Evolutionary conservation across 2,329 filamentous ascomycete species (phyloP).

Genomic region (Cryphonectria naterciae): DNA sequence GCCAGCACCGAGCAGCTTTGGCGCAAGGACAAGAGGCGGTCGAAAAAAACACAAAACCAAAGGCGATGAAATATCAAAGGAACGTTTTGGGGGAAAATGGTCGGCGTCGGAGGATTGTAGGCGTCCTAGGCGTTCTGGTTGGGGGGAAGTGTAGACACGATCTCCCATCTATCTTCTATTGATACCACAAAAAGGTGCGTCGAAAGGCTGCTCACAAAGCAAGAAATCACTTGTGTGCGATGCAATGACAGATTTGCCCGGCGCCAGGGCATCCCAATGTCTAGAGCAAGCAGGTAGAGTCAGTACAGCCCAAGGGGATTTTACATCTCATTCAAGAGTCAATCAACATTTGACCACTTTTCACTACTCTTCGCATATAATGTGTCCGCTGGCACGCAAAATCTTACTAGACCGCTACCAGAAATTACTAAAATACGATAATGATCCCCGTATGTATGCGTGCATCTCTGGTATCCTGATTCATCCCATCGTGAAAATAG

Average conservation of each 20-base stretch:
- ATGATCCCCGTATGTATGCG: background rate
- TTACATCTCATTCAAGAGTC: background rate
- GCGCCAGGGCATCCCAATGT: background rate
- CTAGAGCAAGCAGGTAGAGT: background rate
- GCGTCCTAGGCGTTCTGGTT: background rate
- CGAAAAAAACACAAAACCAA: background rate
- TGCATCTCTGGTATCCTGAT: constrained; percentile 15
- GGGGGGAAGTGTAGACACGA: background rate
- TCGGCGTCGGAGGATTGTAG: background rate
- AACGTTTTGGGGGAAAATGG: no score
- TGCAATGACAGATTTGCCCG: background rate
- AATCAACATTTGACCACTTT: background rate
- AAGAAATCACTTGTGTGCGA: background rate
- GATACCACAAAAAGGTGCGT: background rate
- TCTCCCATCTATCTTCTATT: background rate
- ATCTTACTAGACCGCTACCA: background rate
- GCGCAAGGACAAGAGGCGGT: background rate
- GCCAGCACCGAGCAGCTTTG: no score
- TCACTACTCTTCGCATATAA: background rate
- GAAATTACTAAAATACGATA: background rate
- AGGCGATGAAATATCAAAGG: background rate
- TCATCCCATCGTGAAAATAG: constrained; percentile 11
- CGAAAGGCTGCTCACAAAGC: background rate
- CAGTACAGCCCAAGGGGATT: background rate
- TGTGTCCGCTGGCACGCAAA: background rate